Percentiles rank a stretch among this genome's conserved stretches.
These are phyloP conservation scores for Polysphondylium violaceum DNA, from an alignment of 78 protist genomes.

Conservation along the genomic window DNA sequence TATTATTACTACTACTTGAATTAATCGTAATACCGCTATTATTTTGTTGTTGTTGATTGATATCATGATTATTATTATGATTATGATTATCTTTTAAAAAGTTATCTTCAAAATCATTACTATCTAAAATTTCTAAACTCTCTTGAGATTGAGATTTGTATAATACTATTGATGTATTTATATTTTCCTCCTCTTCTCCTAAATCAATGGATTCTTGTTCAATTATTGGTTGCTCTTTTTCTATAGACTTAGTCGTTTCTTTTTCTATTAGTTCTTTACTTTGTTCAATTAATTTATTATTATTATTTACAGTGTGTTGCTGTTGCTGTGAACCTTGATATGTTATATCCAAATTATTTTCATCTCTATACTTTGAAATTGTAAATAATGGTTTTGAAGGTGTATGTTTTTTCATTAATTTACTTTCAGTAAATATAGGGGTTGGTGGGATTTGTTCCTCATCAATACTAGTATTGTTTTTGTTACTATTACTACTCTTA, in stretches of 20 bases:
- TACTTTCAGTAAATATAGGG: constrained; percentile 19
- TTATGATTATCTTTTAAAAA: not conserved
- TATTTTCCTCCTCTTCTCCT: not conserved
- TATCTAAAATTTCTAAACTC: not conserved
- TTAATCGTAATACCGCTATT: not conserved
- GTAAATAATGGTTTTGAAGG: constrained; percentile 1
- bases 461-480: not conserved
- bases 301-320: not conserved
- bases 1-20: not conserved
- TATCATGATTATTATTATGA: not conserved
- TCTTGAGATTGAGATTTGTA: not conserved
- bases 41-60: too few relatives aligned
- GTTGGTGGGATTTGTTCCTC: constrained; percentile 14
- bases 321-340: constrained; percentile 27
- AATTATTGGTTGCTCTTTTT: not conserved
- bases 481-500: not conserved
- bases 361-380: constrained; percentile 21
- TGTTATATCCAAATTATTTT: not conserved
- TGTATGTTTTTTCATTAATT: constrained; percentile 28
- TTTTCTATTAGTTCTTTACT: not conserved
- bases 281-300: not conserved
- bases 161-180: not conserved
- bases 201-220: constrained; percentile 2
- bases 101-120: not conserved
- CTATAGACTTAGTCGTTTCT: not conserved